Base-by-base conservation (phyloP, 139 green algal species). In the Coelastrella sp. region DNA sequence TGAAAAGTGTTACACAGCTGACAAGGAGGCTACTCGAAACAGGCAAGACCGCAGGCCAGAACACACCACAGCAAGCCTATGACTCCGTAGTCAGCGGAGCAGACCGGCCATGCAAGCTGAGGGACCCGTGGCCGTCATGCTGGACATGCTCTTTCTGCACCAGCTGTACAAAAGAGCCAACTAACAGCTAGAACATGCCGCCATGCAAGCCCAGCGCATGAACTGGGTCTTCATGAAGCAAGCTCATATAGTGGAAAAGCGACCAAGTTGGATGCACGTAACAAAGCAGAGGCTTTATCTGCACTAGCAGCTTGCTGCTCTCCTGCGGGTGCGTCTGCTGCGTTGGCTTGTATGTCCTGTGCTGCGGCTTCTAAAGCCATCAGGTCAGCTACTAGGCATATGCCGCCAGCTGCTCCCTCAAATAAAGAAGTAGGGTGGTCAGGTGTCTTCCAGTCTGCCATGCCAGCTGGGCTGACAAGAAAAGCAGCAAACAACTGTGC, bases 371-470 rank as follows among this genome's bases (percentile, higher is more conserved):
- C 59, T 54, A 76, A 47, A 6, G 73, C 75, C 82, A 91, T 65
- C 7, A 95, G 86, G 47, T 95, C 92, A 17, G 92, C 88, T 80
- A 94, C 65, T 59, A 95, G 80, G 84, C 91, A 94, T 19, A 91
- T 47, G 11, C 80, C 92, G 23, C 92, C 91, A 16, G 88, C 92
- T 6, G 77, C 78, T 7, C 92, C 92, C 80, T 95, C 92, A 80
- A 85, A 95, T 56, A 95, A 84, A 2, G 92, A 93, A 32, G 89
- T 56, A 4, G 92, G 92, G 80, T 92, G 90, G 85, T 95, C 92
- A 22, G 92, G 92, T 3, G 74, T 73, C 14, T 83, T 83, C 71
- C 75, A 87, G 78, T 92, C 86, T 19, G 83, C 11, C n/a, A 85
- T 89, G 4, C 90, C 91, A 66, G 90, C 77, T 7, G 17, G 3